phyloP scores from a whole-genome alignment of 176 grass and related monocot genomes.

The Aegilops sharonensis region DNA sequence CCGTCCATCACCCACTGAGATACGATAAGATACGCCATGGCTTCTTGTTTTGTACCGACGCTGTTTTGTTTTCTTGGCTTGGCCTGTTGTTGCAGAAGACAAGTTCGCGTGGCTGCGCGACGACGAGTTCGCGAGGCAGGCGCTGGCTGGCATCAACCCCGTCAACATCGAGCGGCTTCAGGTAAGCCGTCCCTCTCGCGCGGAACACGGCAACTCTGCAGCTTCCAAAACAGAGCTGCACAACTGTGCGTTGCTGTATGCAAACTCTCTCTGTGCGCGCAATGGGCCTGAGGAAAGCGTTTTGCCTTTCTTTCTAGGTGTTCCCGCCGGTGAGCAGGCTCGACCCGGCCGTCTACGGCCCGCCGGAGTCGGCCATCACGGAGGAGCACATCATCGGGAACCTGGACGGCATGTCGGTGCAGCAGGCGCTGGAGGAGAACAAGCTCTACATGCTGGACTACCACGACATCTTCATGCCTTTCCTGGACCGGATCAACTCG shows the following conservation, averaged over 20 bases:
- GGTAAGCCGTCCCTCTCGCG: conserved; percentile 48
- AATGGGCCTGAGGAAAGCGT: neutral
- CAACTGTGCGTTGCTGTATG: neutral
- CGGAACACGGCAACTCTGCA: neutral
- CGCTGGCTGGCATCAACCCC: conserved; percentile 89
- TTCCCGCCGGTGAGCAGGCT: conserved; percentile 91
- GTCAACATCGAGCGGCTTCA: conserved; percentile 79
- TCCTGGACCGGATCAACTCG: conserved; percentile 82
- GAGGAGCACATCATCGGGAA: conserved; percentile 84
- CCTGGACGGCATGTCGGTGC: conserved; percentile 79
- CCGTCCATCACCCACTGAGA: neutral
- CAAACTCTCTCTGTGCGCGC: neutral
- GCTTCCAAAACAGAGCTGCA: neutral
- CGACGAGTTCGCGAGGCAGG: conserved; percentile 89
- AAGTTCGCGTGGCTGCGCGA: conserved; percentile 99
- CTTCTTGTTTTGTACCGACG: conserved; percentile 12
- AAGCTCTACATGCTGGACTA: conserved; percentile 83
- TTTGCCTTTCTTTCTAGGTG: conserved; percentile 34
- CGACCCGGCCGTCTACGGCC: conserved; percentile 68
- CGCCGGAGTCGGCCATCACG: conserved; percentile 82
- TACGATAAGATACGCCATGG: conserved; percentile 14
- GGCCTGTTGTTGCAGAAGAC: conserved; percentile 57
- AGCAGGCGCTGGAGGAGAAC: conserved; percentile 60
- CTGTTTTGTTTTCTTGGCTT: neutral
- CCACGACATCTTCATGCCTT: conserved; percentile 87